Conservation (phyloP, 106 monocot genomes). For the Platanthera zijinensis region DNA sequence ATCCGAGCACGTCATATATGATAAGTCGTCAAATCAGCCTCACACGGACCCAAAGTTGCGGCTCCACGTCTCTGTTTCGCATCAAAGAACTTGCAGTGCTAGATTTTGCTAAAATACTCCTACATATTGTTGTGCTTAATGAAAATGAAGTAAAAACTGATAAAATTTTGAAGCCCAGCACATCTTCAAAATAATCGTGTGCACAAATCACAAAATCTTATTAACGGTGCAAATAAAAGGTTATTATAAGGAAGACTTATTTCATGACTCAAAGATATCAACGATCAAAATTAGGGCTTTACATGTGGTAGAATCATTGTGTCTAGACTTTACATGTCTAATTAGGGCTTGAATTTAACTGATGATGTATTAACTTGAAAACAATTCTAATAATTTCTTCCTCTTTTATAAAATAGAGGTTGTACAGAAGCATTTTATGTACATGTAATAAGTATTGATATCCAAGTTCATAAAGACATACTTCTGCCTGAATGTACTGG, state of each 20-base stretch:
- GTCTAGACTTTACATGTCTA: neutral
- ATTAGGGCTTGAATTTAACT: neutral
- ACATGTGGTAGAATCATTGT: no score
- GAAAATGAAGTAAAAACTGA: neutral
- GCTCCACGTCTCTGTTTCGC: no score
- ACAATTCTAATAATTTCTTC: neutral
- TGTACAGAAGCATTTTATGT: neutral
- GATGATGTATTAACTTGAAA: neutral
- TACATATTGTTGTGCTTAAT: neutral
- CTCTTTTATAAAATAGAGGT: neutral
- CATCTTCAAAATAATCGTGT: neutral
- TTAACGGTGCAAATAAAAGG: neutral
- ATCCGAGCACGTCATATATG: no score
- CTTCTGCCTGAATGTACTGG: slow-evolving; percentile 89
- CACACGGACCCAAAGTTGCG: no score
- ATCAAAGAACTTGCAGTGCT: no score
- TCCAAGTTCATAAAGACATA: slow-evolving; percentile 14
- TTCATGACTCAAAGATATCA: neutral
- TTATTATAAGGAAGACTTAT: neutral
- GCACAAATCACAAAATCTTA: neutral
- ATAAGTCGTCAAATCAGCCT: no score
- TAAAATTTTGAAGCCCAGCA: neutral
- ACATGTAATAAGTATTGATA: neutral
- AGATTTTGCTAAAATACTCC: neutral
- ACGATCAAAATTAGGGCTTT: neutral